Evolutionary conservation across 2,329 filamentous ascomycete genomes (phyloP).

Genomic region (Tothia fuscella): DNA sequence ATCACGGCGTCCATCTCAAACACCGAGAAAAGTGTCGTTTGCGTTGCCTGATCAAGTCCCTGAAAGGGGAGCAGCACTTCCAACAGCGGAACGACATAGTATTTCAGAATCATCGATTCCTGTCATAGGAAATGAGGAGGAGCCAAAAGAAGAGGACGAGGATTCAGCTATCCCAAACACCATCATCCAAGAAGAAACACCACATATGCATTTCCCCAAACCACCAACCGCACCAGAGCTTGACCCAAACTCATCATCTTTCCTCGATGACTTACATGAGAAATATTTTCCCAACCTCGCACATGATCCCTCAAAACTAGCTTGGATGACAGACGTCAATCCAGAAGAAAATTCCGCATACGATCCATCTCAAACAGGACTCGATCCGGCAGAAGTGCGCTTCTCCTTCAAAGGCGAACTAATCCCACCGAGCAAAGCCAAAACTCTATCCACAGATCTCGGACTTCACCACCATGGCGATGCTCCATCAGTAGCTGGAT

Average conservation of each 20-base stretch:
- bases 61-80: background rate
- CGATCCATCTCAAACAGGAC: constrained; percentile 59
- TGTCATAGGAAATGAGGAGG: constrained; percentile 18
- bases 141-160: constrained; percentile 1
- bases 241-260: constrained; percentile 71
- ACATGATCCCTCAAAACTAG: constrained; percentile 71
- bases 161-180: background rate
- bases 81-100: constrained; percentile 9
- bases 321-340: constrained; percentile 71
- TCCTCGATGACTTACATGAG: constrained; percentile 70
- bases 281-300: constrained; percentile 91
- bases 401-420: constrained; percentile 80
- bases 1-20: constrained; percentile 2
- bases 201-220: constrained; percentile 47
- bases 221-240: constrained; percentile 52
- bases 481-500: constrained; percentile 85
- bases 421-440: constrained; percentile 62
- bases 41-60: background rate
- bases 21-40: constrained; percentile 8
- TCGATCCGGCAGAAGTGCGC: constrained; percentile 66
- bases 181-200: background rate
- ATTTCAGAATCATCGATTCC: background rate
- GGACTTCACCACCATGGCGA: constrained; percentile 90
- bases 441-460: constrained; percentile 60
- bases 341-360: constrained; percentile 65